Percentiles rank a stretch among this genome's conserved stretches.
Evolutionary conservation across 306 rosid species (phyloP).

Genomic region (Carpinus fangiana): DNA sequence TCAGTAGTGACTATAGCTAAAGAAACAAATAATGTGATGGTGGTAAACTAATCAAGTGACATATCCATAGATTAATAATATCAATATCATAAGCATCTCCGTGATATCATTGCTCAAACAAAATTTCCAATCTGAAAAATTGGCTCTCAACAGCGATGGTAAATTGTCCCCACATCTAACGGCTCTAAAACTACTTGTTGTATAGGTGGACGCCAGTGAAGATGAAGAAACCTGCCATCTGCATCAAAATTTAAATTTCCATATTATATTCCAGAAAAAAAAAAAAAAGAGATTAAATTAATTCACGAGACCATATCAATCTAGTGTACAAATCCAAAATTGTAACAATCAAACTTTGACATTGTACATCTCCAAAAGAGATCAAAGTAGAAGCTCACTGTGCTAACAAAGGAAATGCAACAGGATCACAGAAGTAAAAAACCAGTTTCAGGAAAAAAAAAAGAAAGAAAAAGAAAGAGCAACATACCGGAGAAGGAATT

Average conservation of each 20-base stretch:
- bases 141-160: conserved; percentile 22
- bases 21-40: not conserved
- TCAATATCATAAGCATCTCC: conserved; percentile 25
- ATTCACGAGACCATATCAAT: not conserved
- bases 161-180: conserved; percentile 20
- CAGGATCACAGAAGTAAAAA: too few species aligned
- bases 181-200: conserved; percentile 61
- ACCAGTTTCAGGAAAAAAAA: not conserved
- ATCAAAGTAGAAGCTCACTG: too few species aligned
- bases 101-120: conserved; percentile 38
- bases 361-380: not conserved
- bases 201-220: conserved; percentile 81
- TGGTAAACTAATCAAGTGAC: not conserved
- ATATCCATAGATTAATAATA: conserved; percentile 13
- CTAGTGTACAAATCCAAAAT: not conserved
- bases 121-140: conserved; percentile 46
- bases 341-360: not conserved
- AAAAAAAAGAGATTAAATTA: not conserved
- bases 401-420: too few species aligned
- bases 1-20: not conserved
- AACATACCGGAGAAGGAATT: not conserved
- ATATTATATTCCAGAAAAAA: too few species aligned
- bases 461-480: not conserved
- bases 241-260: conserved; percentile 43
- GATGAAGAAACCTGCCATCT: conserved; percentile 91